Evolutionary conservation across 257 asterid species (phyloP), one percentile per base, ranked within the genome.

Genomic region (Phtheirospermum japonicum): DNA sequence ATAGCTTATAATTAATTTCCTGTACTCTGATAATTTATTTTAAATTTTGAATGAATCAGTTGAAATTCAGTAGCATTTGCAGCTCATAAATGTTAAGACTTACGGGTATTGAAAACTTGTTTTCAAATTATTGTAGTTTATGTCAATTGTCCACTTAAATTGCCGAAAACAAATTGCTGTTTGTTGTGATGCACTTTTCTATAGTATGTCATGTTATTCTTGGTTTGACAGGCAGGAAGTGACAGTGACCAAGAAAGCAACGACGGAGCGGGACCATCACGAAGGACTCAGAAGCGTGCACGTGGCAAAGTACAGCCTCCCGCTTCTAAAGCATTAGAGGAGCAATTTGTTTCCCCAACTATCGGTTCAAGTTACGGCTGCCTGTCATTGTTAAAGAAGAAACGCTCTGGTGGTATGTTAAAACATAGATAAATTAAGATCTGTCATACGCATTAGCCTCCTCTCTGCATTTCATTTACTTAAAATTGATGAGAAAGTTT

Each of bases 201-300:
- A 10, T 40, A 40, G 57, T 66, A 45, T 23, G 66, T 37, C 36
- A 32, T 63, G 64, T 76, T 61, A 57, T 33, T 49, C 64, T 59
- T 72, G 77, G 64, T 55, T 63, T 77, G 69, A 75, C 85, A 90
- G 96, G 96, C 74, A 59, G 89, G 83, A 73, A 87, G 90, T 64
- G 95, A 87, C 65, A 83, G 95, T 72, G 98, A 86, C 50, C 90
- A 81, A 73, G 98, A 92, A 75, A 86, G 88, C 77, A 82, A 86
- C 68, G 98, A 88, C 33, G 95, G 84, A 59, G 88, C 71, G n/a
- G 90, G 93, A 74, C 65, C 88, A 69, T 83, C 96, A 65, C 78
- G 75, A 72, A 88, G 82, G 69, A 68, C 93, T 70, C 89, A 80
- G 69, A 92, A 88, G 76, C 86, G 85, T 64, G 83, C 90, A 63